Percentiles rank a stretch among this genome's conserved stretches.
Evolutionary conservation across 2,329 filamentous ascomycete species (phyloP).

Genomic region (Ceratocystis colombiana): DNA sequence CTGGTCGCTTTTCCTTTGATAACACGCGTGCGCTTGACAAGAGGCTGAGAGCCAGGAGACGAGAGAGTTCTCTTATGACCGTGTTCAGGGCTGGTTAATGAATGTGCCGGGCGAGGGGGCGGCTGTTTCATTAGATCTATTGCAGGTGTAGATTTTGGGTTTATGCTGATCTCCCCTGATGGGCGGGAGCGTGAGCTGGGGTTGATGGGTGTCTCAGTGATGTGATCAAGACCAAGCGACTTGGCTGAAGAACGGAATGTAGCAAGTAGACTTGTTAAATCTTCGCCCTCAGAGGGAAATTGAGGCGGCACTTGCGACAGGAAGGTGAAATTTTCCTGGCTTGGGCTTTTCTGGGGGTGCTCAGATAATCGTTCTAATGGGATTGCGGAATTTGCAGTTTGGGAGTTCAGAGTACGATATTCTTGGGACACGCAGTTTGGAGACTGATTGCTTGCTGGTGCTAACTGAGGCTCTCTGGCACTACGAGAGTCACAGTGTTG

Average conservation of each 20-base stretch:
- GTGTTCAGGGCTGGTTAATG: constrained; percentile 16
- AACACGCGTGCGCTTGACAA: constrained; percentile 23
- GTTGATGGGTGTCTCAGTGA: not conserved
- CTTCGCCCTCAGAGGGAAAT: not conserved
- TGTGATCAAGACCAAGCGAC: constrained; percentile 8
- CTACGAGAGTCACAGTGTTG: not conserved
- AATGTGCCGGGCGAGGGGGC: constrained; percentile 15
- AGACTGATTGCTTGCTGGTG: not conserved
- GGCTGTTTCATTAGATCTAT: constrained; percentile 18
- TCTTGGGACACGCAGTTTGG: not conserved
- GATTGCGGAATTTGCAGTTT: not conserved
- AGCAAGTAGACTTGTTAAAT: constrained; percentile 12
- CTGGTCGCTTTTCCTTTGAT: constrained; percentile 7
- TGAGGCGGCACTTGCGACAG: constrained; percentile 17
- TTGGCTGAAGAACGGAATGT: constrained; percentile 11
- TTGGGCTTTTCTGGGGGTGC: not conserved
- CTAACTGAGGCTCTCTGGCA: not conserved
- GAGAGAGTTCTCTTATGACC: constrained; percentile 23
- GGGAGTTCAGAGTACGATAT: not conserved
- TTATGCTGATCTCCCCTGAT: not conserved
- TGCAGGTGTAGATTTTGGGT: not conserved
- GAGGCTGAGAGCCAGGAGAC: constrained; percentile 21
- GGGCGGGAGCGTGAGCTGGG: not conserved
- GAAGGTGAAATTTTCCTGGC: not conserved
- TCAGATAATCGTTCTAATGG: not conserved